Conservation (phyloP, 1,139 yeast genomes). For the Pichia sp. region DNA sequence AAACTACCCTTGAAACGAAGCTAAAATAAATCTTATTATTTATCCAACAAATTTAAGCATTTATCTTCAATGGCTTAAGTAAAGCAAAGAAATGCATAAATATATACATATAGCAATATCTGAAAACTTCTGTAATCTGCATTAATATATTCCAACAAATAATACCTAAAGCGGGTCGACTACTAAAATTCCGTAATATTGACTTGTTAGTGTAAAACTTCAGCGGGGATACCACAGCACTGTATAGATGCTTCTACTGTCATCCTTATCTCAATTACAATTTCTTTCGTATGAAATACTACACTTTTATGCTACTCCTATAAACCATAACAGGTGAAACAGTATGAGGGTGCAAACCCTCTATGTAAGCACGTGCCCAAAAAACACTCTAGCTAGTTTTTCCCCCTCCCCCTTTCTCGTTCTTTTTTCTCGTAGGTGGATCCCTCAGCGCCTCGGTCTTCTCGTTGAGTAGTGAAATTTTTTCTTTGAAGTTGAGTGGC, state of each 20-base stretch:
- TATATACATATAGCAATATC: background rate
- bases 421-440: background rate
- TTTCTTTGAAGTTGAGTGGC: background rate
- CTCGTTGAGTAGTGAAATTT: background rate
- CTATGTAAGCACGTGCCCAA: background rate
- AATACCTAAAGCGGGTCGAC: background rate
- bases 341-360: background rate
- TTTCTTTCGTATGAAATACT: no score
- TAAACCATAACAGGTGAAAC: no score
- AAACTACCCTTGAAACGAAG: background rate
- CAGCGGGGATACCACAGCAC: no score
- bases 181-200: no score
- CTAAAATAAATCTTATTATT: background rate
- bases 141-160: background rate
- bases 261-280: no score
- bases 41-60: background rate
- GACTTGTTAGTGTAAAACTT: no score
- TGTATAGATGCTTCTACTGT: no score
- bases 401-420: background rate
- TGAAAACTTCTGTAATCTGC: background rate
- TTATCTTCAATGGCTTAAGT: background rate
- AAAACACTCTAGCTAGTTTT: background rate
- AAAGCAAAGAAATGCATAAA: background rate
- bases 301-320: no score
- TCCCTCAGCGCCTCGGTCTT: background rate